Evolutionary conservation across 441 rosid genomes (phyloP).

Genomic region (Gossypium schwendimanii): DNA sequence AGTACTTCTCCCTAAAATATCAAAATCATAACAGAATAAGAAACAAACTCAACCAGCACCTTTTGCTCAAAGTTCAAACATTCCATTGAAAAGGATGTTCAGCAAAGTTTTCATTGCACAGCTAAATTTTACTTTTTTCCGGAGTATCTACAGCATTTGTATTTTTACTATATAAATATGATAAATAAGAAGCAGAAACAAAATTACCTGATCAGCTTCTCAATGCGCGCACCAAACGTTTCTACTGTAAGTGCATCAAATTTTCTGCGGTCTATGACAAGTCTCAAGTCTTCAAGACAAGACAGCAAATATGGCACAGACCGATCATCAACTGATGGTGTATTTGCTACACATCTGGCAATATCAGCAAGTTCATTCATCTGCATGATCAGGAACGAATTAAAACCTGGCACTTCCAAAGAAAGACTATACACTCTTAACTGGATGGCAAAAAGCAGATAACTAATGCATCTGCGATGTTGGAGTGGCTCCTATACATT

Average conservation of each 20-base stretch:
- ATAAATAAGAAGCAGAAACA: constrained; percentile 17
- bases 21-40: constrained; percentile 16
- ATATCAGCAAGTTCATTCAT: constrained; percentile 96
- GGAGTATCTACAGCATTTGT: background rate
- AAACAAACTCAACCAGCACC: constrained; percentile 6
- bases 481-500: background rate
- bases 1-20: constrained; percentile 78
- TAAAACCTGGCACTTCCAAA: constrained; percentile 10
- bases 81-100: constrained; percentile 5
- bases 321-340: constrained; percentile 69
- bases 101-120: background rate
- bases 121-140: background rate
- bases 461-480: background rate
- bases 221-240: constrained; percentile 94
- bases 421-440: background rate
- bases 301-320: constrained; percentile 61
- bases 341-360: constrained; percentile 85
- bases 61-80: constrained; percentile 12
- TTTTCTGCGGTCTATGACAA: constrained; percentile 80
- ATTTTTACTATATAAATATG: background rate
- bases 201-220: constrained; percentile 76
- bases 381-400: constrained; percentile 42
- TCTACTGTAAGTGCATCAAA: constrained; percentile 92
- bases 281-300: constrained; percentile 78
- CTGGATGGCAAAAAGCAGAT: background rate